Base-by-base conservation (phyloP, 2,329 filamentous ascomycete genomes). In the Penicillium nordicum region DNA sequence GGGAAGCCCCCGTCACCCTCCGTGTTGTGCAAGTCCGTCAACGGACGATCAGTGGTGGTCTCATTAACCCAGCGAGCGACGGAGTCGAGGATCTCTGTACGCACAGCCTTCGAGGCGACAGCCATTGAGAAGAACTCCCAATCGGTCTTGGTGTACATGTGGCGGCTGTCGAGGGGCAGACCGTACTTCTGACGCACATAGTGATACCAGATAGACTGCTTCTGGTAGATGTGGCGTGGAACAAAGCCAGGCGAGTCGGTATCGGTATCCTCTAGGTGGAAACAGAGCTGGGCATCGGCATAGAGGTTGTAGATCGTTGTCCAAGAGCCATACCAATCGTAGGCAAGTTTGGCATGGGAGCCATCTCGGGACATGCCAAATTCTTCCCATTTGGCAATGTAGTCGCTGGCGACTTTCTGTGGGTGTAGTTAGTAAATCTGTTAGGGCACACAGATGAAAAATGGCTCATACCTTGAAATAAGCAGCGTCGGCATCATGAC, bases 101-200 rank as follows among this genome's bases (percentile, higher is more conserved):
- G 82, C 1, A 88, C 88, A 56, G 80, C 76, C 69, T 83, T 82
- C 63, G 85, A 86, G 4, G 89, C 84, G 5, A 95, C 88, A 1
- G 90, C 89, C 45, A 91, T 90, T 0, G 90, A 89, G 72, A 94
- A 92, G 71, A 95, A 92, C 66, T 94, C 88, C 91, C 91, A 96
- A 74, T 96, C 91, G 30, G 88, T 91, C 76, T 96, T 96, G 34
- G 90, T 88, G 73, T 94, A 94, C 3, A 93, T 73, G 72, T 94
- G 90, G 42, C 91, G 84, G 63, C 84, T 88, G 73, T 96, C 91
- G 8, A 96, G 82, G 0, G 91, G 90, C 4, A 96, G 76, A 1
- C 91, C 91, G 72, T 93, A 95, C 66, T 84, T 86, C 71, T 95
- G 90, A 62, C 90, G 83, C 10, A 93, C 89, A 14, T 84, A 81